Evolutionary conservation across 129 eudicot genomes (phyloP), one percentile per base, ranked within the genome.

Genomic region (Saposhnikovia divaricata): DNA sequence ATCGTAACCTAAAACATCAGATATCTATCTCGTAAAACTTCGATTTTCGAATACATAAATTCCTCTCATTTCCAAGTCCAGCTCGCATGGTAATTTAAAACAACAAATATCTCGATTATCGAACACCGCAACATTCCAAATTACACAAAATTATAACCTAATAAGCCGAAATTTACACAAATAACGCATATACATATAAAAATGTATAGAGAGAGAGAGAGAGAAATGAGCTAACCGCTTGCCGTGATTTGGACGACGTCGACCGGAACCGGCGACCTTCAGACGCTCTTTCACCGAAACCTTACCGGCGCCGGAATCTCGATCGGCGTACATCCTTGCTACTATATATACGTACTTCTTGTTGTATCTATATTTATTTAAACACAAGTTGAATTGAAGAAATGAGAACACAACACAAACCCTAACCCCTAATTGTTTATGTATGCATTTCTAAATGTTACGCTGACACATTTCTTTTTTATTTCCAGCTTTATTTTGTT

Each of bases 261-360:
- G 23, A 74, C 57, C 77, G 4, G 77, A 25, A 74, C 50, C 77
- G 38, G 55, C 77, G 47, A 74, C 15, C 25, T 12, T 14, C 13
- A 74, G 77, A 44, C 77, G 77, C 9, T 74, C 57, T 42, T 44
- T 43, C 14, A 74, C 55, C 57, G 77, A 74, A 2, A 44, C 14
- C 55, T 74, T 74, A 16, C 53, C 43, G 14, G 51, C 77, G 15
- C 37, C 39, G 12, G 53, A 74, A 37, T 74, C 77, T 43, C 77
- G 77, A 73, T 73, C 77, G 55, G 77, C 77, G 43, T 73, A 74
- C 77, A 74, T 74, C 53, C 14, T 43, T n/a, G 19, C 1, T n/a
- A 23, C 28, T n/a, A n/a, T n/a, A n/a, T 59, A n/a, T n/a, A n/a
- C 1, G 68, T 59, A 57, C 27, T 2, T 2, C 14, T 23, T 4